Base-by-base conservation (phyloP, 2,329 filamentous ascomycete species). In the Xylaria sp. region DNA sequence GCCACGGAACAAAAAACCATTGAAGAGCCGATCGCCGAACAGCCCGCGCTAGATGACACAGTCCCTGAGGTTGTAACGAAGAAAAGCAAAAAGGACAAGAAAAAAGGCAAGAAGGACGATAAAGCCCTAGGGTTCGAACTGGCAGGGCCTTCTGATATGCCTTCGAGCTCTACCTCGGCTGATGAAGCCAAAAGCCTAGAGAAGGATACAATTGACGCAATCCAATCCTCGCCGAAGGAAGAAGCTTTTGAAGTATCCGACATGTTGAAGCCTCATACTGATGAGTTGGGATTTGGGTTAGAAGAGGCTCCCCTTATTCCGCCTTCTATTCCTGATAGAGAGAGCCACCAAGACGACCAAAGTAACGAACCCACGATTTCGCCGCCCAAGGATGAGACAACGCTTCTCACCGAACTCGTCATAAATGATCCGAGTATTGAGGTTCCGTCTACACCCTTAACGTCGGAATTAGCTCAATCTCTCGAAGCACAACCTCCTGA, bases 11-110 rank as follows among this genome's bases (percentile, higher is more conserved):
- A n/a, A n/a, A n/a, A n/a, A n/a, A n/a, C n/a, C n/a, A n/a, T n/a
- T n/a, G n/a, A n/a, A n/a, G 46, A 49, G 29, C 31, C 7, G 13
- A 35, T 35, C 13, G 31, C 31, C 13, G 7, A 35, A 35, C 31
- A 7, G 31, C 31, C 13, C 13, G 31, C 31, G 10, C 59, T 41
- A 23, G 54, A 64, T 51, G 60, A 67, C 25, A 35, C 52, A 21
- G 8, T 44, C 8, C 57, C 64, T n/a, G 61, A 61, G 17, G 5
- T 37, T 40, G 2, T 27, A 31, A 60, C 63, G 9, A 70, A 71
- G 56, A 71, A 71, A 57, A 61, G 62, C 40, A 71, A 72, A 54
- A 77, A 76, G 60, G 67, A 69, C 43, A 75, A 75, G 67, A 74
- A 73, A 61, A 72, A 75, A 62, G 65, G 70, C 54, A 68, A 70